phyloP scores from a whole-genome alignment of 176 grass and related monocot species.

The Canna indica region DNA sequence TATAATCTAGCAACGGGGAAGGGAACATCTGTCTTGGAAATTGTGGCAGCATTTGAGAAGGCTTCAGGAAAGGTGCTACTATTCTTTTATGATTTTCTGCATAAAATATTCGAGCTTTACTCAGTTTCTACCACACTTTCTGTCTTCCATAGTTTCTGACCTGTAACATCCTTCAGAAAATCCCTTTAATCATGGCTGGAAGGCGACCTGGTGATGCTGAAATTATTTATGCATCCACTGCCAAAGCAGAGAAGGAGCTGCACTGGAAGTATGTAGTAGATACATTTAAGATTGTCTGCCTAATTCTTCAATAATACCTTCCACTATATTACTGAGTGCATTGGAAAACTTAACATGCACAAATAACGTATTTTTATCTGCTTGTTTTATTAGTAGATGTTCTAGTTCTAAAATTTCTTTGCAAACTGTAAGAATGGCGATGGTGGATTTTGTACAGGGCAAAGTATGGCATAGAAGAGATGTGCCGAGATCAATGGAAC shows the following conservation, averaged over 20 bases:
- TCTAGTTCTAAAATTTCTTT: neutral
- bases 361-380: no score
- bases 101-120: constrained; percentile 10
- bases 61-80: constrained; percentile 70
- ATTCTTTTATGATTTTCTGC: neutral
- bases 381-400: neutral
- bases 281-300: neutral
- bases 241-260: constrained; percentile 82
- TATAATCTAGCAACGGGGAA: constrained; percentile 90
- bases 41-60: constrained; percentile 90
- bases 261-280: constrained; percentile 62
- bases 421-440: neutral
- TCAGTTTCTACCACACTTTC: neutral
- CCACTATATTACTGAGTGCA: neutral
- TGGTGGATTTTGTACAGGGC: constrained; percentile 31
- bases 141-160: constrained; percentile 12
- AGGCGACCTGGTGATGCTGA: constrained; percentile 80
- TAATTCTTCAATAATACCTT: neutral
- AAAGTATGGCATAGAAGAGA: constrained; percentile 73
- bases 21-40: constrained; percentile 91
- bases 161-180: constrained; percentile 41
- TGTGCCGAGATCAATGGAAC: constrained; percentile 95
- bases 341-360: neutral
- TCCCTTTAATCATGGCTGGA: constrained; percentile 66
- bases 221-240: constrained; percentile 68